These are phyloP conservation scores for Wallacemonas rigidus DNA, from an alignment of 208 protist genomes.

Conservation along the genomic window DNA sequence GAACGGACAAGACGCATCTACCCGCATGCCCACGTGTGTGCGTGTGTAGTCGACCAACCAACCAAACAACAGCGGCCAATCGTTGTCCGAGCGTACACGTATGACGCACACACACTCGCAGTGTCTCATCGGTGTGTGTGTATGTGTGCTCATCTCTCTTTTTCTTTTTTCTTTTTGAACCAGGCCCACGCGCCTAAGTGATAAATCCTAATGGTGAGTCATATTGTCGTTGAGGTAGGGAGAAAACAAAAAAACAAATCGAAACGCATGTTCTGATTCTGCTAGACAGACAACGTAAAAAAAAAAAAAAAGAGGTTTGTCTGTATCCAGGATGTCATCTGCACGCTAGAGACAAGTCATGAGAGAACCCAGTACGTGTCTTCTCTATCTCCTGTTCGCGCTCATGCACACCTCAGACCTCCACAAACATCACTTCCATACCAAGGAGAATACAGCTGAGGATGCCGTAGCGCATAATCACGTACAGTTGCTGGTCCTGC, in stretches of 20 bases:
- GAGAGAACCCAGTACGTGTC: neutral
- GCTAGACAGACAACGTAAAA: too few species aligned
- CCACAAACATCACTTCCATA: conserved; percentile 88
- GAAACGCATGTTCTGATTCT: too few species aligned
- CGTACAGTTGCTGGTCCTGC: conserved; percentile 85
- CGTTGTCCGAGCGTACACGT: too few species aligned
- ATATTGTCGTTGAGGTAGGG: neutral
- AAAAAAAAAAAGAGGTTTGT: neutral
- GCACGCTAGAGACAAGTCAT: too few species aligned
- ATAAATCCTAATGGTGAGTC: conserved; percentile 25
- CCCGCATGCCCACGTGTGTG: too few species aligned
- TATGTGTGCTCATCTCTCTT: neutral
- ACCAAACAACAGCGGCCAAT: too few species aligned
- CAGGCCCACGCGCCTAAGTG: neutral
- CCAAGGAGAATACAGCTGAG: conserved; percentile 76
- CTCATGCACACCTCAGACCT: conserved; percentile 46
- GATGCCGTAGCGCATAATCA: conserved; percentile 86
- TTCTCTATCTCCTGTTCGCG: neutral
- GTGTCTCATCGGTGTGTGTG: neutral
- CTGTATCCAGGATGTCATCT: too few species aligned
- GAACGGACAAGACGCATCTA: too few species aligned
- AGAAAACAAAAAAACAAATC: neutral
- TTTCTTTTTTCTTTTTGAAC: neutral
- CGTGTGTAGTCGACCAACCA: too few species aligned
- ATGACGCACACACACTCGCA: neutral